Base-by-base conservation (phyloP, 1,284 basidiomycete species). In the Inonotus obliquus region DNA sequence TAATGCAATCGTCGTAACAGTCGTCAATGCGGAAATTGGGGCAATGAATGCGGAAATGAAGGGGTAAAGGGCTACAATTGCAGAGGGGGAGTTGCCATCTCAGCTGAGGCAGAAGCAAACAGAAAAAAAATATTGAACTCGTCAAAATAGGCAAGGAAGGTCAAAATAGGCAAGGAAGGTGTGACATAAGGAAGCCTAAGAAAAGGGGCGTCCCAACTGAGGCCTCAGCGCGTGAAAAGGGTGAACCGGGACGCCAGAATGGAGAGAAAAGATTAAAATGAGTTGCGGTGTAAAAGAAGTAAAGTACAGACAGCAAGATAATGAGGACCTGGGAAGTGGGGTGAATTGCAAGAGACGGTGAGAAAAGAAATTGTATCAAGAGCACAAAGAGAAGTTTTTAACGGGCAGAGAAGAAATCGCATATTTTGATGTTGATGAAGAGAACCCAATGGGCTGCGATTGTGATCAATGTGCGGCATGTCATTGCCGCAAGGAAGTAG, bases 221-320 rank as follows among this genome's bases (percentile, higher is more conserved):
- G 51, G 32, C 29, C 51, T 52, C 27, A 52, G 51, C 51, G 51
- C 51, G 51, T 52, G 51, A 52, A 49, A n/a, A 49, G 47, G 25
- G 11, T 14, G 21, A 25, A 27, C 7, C 2, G 9, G 10, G 23
- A 25, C 13, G 21, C 47, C 47, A 25, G 14, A 49, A 52, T 35
- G 21, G 13, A 2, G 32, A 52, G 51, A 52, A 29, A 52, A 19
- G 27, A 52, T 19, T 11, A 27, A 35, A 52, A 52, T 35, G 51
- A 19, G 27, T 52, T 35, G 47, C 13, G 47, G 47, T 32, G 51
- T 17, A 17, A 29, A 27, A n/a, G 51, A 32, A 32, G 27, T 5
- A n/a, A 29, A 49, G 29, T 45, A n/a, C 13, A 38, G 54, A 23
- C 37, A 17, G 48, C 13, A 27, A n/a, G 19, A 27, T 21, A 21